A percentile compares a stretch with the other conserved stretches of the same genome.
These are phyloP conservation scores for Coemansia sp. DNA, from an alignment of 192 early-diverging fungal species.

Conservation along the genomic window DNA sequence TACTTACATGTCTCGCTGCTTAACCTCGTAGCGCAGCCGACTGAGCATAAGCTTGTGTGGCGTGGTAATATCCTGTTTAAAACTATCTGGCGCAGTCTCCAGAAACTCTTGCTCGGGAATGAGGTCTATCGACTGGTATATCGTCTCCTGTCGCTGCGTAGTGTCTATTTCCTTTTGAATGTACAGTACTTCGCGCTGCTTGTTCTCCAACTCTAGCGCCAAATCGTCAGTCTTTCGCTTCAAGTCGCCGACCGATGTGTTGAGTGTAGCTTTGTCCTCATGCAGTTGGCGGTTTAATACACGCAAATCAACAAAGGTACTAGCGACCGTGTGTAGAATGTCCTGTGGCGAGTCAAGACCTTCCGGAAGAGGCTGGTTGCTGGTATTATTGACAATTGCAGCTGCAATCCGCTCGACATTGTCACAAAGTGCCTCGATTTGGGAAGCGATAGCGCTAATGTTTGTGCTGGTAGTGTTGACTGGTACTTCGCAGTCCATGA, in stretches of 20 bases:
- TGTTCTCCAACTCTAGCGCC: constrained; percentile 44
- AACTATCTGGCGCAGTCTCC: constrained; percentile 36
- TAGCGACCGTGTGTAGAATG: constrained; percentile 26
- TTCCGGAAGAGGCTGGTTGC: neutral
- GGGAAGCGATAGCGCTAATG: neutral
- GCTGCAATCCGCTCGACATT: constrained; percentile 10
- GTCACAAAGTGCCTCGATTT: constrained; percentile 2
- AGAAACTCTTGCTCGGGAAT: constrained; percentile 30
- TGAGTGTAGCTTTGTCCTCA: constrained; percentile 30
- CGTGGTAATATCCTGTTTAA: constrained; percentile 21
- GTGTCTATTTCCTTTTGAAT: constrained; percentile 46
- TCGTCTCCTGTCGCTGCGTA: constrained; percentile 46
- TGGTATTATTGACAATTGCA: neutral
- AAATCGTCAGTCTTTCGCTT: constrained; percentile 36
- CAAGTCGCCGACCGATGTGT: constrained; percentile 26
- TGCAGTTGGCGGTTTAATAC: constrained; percentile 41
- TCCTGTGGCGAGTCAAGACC: constrained; percentile 14
- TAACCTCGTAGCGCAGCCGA: constrained; percentile 49
- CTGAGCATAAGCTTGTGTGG: constrained; percentile 55
- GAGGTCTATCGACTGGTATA: constrained; percentile 50
- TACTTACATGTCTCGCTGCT: constrained; percentile 36
- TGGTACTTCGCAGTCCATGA: neutral
- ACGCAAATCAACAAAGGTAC: constrained; percentile 40
- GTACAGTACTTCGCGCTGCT: constrained; percentile 32
- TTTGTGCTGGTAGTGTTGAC: neutral